Evolutionary conservation across 208 protist genomes (phyloP).

Genomic region (Acanthamoeba castellanii): DNA sequence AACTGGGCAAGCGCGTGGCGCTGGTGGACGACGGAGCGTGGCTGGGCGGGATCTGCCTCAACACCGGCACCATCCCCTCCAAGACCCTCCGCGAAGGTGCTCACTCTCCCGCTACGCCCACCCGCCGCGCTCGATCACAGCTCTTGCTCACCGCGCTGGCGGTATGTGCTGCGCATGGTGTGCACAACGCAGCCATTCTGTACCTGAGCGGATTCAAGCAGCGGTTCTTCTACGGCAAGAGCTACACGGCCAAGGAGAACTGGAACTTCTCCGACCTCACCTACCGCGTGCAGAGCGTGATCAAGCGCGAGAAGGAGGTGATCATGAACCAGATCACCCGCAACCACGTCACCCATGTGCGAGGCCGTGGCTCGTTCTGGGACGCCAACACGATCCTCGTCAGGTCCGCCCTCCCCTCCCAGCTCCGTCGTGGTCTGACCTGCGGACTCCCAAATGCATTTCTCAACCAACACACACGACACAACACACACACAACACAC

Average conservation of each 20-base stretch:
- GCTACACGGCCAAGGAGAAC: constrained; percentile 58
- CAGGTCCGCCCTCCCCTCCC: neutral
- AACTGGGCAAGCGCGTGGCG: constrained; percentile 70
- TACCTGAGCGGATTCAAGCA: constrained; percentile 73
- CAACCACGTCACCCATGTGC: constrained; percentile 37
- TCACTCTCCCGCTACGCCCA: no score
- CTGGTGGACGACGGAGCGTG: constrained; percentile 26
- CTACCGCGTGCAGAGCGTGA: constrained; percentile 56
- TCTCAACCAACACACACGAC: neutral
- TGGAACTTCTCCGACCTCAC: constrained; percentile 60
- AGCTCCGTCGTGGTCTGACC: neutral
- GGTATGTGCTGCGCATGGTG: neutral
- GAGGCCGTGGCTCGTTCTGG: constrained; percentile 8
- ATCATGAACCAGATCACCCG: constrained; percentile 58
- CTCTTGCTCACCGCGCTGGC: neutral
- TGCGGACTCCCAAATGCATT: neutral
- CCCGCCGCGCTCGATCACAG: neutral
- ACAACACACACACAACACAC: neutral
- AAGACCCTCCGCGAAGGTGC: constrained; percentile 80
- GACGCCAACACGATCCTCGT: constrained; percentile 57
- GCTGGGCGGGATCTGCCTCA: constrained; percentile 74
- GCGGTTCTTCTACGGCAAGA: constrained; percentile 65
- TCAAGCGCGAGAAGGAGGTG: constrained; percentile 52
- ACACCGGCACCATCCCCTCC: constrained; percentile 79
- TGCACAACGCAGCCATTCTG: neutral